Evolutionary conservation across 2,329 filamentous ascomycete species (phyloP).

Genomic region (Phoma sp.): DNA sequence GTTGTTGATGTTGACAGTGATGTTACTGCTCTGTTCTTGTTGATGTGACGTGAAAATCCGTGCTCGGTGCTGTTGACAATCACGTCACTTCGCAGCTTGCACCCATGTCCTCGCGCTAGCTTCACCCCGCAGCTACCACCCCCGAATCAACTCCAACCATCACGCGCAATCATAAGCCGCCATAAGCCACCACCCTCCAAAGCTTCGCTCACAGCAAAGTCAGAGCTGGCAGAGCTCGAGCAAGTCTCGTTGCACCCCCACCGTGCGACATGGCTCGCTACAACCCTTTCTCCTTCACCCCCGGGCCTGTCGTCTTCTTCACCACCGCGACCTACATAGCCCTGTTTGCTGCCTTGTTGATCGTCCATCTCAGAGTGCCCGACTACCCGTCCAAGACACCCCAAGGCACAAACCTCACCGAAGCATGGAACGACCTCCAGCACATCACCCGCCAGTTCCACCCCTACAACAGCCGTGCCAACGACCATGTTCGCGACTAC

Average conservation of each 20-base stretch:
- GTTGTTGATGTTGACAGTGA: too few species aligned
- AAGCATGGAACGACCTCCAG: conserved; percentile 86
- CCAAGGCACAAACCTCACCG: conserved; percentile 76
- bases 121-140: conserved; percentile 14
- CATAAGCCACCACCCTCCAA: conserved; percentile 11
- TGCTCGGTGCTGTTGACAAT: neutral
- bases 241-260: conserved; percentile 11
- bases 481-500: conserved; percentile 80
- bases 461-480: conserved; percentile 85
- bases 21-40: too few species aligned
- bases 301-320: conserved; percentile 81
- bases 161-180: conserved; percentile 22
- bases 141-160: conserved; percentile 8
- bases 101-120: neutral
- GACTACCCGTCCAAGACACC: conserved; percentile 63
- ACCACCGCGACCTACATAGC: conserved; percentile 78
- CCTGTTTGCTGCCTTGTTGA: conserved; percentile 73
- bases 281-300: conserved; percentile 73
- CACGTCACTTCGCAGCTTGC: neutral
- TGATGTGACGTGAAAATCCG: too few species aligned
- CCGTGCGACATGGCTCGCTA: conserved; percentile 42
- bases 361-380: conserved; percentile 79
- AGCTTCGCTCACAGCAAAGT: neutral
- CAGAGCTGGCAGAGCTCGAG: conserved; percentile 14
- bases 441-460: conserved; percentile 77